Evolutionary conservation across 768 basidiomycete genomes (phyloP).

Genomic region (Termitomyces sp.): DNA sequence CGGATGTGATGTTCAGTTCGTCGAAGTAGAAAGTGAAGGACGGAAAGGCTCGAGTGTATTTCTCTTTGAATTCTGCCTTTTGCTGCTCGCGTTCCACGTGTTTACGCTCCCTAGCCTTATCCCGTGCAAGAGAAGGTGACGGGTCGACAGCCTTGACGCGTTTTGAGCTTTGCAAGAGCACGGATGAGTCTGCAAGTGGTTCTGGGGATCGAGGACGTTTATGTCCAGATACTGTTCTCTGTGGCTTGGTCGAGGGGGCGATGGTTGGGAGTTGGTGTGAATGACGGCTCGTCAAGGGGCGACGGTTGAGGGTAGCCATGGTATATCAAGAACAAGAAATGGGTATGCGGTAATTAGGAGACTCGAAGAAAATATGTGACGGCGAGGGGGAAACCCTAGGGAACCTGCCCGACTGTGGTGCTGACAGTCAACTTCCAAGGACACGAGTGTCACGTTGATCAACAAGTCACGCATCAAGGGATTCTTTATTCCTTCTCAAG

Average conservation of each 20-base stretch:
- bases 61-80: conserved; percentile 73
- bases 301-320: conserved; percentile 51
- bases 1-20: conserved; percentile 45
- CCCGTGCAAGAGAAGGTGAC: conserved; percentile 24
- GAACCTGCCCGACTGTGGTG: background rate
- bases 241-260: conserved; percentile 33
- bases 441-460: conserved; percentile 16
- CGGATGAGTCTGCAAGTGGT: conserved; percentile 30
- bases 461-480: conserved; percentile 14
- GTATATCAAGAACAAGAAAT: conserved; percentile 23
- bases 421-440: background rate
- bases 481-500: too few relatives aligned
- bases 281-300: conserved; percentile 44
- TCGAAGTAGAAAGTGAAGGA: conserved; percentile 87
- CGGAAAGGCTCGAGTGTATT: conserved; percentile 86
- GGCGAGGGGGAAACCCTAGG: background rate
- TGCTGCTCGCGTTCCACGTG: conserved; percentile 52
- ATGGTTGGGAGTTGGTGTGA: conserved; percentile 32
- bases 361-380: background rate
- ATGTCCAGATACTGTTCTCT: conserved; percentile 27
- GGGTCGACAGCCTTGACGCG: conserved; percentile 38
- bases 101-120: conserved; percentile 45
- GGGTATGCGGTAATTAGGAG: background rate
- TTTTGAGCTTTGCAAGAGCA: conserved; percentile 30
- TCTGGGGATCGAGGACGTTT: conserved; percentile 58